A percentile compares a stretch with the other conserved stretches of the same genome.
phyloP scores from a whole-genome alignment of 305 asterid species.

The Ilex paraguariensis region DNA sequence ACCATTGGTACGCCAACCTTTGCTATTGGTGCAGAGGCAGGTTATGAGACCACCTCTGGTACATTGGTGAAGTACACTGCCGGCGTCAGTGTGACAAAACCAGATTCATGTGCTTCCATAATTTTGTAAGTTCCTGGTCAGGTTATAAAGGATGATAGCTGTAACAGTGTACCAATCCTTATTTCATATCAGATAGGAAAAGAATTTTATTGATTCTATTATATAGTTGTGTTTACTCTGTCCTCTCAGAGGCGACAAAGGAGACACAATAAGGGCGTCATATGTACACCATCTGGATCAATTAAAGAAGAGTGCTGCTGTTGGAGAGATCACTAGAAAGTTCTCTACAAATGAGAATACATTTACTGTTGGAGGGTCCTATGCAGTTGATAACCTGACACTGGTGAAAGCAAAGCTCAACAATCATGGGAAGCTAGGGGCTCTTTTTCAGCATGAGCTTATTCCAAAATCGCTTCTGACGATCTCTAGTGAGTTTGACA shows the following conservation, averaged over 20 bases:
- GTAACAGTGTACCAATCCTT: no score
- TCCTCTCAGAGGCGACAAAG: conserved; percentile 73
- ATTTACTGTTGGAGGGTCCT: conserved; percentile 84
- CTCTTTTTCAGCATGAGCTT: conserved; percentile 87
- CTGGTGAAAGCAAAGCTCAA: conserved; percentile 75
- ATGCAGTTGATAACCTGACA: conserved; percentile 66
- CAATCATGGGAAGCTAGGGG: conserved; percentile 75
- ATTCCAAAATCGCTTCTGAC: conserved; percentile 67
- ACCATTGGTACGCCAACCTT: conserved; percentile 88
- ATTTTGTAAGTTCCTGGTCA: conserved; percentile 57
- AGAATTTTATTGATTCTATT: neutral
- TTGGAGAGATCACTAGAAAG: conserved; percentile 76
- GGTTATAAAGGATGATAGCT: neutral
- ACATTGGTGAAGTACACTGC: conserved; percentile 74
- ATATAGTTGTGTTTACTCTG: neutral
- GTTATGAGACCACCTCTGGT: conserved; percentile 59
- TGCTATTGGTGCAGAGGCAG: conserved; percentile 81
- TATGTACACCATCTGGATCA: conserved; percentile 65
- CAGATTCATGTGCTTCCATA: conserved; percentile 72
- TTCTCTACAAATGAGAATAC: conserved; percentile 91
- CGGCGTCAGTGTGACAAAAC: conserved; percentile 69
- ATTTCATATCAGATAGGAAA: no score
- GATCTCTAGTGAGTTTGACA: conserved; percentile 84
- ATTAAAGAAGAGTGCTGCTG: conserved; percentile 63
- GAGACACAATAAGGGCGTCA: conserved; percentile 79